Conservation (phyloP, 2,329 filamentous ascomycete species). For the Clathrospora elynae region DNA sequence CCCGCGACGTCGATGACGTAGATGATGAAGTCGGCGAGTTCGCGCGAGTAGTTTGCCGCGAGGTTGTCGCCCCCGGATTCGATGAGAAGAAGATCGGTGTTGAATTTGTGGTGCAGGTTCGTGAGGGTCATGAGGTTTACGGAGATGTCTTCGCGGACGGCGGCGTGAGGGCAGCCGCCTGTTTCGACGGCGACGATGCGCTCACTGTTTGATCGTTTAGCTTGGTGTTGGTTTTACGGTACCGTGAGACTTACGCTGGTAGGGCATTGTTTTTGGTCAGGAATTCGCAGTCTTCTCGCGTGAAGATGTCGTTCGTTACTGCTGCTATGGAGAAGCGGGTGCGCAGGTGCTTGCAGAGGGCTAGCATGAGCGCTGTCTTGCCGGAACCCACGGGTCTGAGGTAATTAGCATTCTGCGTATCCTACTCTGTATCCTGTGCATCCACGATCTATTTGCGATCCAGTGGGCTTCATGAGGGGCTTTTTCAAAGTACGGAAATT, state of each 20-base stretch:
- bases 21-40: conserved; percentile 96
- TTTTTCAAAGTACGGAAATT: not conserved
- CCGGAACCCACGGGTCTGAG: conserved; percentile 89
- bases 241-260: conserved; percentile 58
- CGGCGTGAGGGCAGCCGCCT: conserved; percentile 94
- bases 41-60: conserved; percentile 92
- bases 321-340: conserved; percentile 84
- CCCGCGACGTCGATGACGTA: conserved; percentile 98
- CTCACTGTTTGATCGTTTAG: conserved; percentile 36
- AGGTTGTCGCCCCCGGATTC: conserved; percentile 96
- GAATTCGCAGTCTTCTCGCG: conserved; percentile 95
- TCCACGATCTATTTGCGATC: too few species aligned
- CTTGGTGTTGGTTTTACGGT: not conserved
- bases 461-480: too few species aligned
- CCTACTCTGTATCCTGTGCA: too few species aligned
- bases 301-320: conserved; percentile 99
- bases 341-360: conserved; percentile 84
- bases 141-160: conserved; percentile 94
- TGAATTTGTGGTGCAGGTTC: conserved; percentile 80
- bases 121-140: conserved; percentile 92
- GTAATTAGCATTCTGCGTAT: conserved; percentile 15
- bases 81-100: conserved; percentile 84
- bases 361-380: conserved; percentile 96
- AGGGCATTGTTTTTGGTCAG: conserved; percentile 85
- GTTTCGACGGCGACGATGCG: conserved; percentile 97